A percentile compares a stretch with the other conserved stretches of the same genome.
phyloP scores from a whole-genome alignment of 768 basidiomycete species.

The Cyclocybe aegerita region DNA sequence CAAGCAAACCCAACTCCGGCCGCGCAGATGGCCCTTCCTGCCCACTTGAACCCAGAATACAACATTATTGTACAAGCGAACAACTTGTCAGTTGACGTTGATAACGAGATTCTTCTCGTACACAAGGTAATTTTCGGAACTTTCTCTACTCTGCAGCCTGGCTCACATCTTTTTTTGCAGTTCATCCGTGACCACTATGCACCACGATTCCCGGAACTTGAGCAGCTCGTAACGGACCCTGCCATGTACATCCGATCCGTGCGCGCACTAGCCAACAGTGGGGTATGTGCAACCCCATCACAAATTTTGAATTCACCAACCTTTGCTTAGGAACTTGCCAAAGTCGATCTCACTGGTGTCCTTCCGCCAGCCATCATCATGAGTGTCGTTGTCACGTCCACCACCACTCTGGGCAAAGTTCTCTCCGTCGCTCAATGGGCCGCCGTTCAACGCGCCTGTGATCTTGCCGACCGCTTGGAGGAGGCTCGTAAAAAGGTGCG shows the following conservation, averaged over 20 bases:
- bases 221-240: constrained; percentile 91
- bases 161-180: constrained; percentile 35
- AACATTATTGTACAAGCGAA: constrained; percentile 95
- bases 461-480: constrained; percentile 85
- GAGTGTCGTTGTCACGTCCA: constrained; percentile 95
- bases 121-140: constrained; percentile 65
- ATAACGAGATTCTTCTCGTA: constrained; percentile 96
- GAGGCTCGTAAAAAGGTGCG: constrained; percentile 84
- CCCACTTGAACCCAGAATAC: constrained; percentile 94
- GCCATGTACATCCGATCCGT: constrained; percentile 92
- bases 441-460: constrained; percentile 82
- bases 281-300: constrained; percentile 41
- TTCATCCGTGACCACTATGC: constrained; percentile 98
- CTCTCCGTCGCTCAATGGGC: constrained; percentile 73
- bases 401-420: constrained; percentile 79
- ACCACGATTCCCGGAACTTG: constrained; percentile 93
- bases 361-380: constrained; percentile 90
- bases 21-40: constrained; percentile 75
- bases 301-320: constrained; percentile 5
- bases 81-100: constrained; percentile 96
- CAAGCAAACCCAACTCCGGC: constrained; percentile 75
- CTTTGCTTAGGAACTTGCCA: constrained; percentile 71
- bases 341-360: constrained; percentile 76
- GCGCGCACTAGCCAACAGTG: constrained; percentile 80
- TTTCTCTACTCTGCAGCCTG: constrained; percentile 4